A percentile compares a stretch with the other conserved stretches of the same genome.
These are phyloP conservation scores for Nitzschia palea DNA, from an alignment of 108 stramenopile species.

Conservation along the genomic window DNA sequence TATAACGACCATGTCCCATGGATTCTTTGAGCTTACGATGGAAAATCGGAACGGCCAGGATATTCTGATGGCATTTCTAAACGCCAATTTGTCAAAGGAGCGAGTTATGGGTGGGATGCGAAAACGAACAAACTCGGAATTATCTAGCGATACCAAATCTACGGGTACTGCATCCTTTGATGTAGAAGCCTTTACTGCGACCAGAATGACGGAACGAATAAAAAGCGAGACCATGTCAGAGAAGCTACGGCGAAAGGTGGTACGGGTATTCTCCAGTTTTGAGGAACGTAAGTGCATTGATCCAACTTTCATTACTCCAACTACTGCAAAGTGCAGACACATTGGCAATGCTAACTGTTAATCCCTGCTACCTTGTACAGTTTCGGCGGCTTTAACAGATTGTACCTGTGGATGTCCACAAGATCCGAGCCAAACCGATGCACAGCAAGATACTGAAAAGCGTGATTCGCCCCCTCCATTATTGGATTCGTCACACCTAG, in stretches of 20 bases:
- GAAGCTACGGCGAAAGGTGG: slow-evolving; percentile 28
- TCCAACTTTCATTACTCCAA: not conserved
- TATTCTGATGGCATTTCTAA: slow-evolving; percentile 36
- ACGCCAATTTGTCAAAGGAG: slow-evolving; percentile 17
- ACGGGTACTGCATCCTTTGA: slow-evolving; percentile 19
- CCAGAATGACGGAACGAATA: slow-evolving; percentile 31
- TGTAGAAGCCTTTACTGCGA: slow-evolving; percentile 33
- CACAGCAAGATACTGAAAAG: not conserved
- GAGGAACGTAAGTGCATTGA: slow-evolving; percentile 28
- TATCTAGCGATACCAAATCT: slow-evolving; percentile 13
- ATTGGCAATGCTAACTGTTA: not conserved
- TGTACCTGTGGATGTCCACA: slow-evolving; percentile 17
- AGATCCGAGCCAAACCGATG: not conserved
- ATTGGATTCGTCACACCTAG: not conserved
- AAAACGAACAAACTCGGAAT: slow-evolving; percentile 12
- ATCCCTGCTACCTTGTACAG: not conserved
- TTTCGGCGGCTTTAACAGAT: slow-evolving; percentile 14
- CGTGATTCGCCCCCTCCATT: slow-evolving; percentile 10
- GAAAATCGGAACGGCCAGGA: slow-evolving; percentile 31
- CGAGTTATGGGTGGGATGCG: slow-evolving; percentile 5
- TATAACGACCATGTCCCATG: slow-evolving; percentile 21
- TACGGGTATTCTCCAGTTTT: slow-evolving; percentile 32
- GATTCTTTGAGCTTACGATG: slow-evolving; percentile 28
- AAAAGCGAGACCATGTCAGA: slow-evolving; percentile 32
- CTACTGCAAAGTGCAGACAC: not conserved